Base-by-base conservation (phyloP, 2,329 filamentous ascomycete species). In the Sordariomycetes sp. region DNA sequence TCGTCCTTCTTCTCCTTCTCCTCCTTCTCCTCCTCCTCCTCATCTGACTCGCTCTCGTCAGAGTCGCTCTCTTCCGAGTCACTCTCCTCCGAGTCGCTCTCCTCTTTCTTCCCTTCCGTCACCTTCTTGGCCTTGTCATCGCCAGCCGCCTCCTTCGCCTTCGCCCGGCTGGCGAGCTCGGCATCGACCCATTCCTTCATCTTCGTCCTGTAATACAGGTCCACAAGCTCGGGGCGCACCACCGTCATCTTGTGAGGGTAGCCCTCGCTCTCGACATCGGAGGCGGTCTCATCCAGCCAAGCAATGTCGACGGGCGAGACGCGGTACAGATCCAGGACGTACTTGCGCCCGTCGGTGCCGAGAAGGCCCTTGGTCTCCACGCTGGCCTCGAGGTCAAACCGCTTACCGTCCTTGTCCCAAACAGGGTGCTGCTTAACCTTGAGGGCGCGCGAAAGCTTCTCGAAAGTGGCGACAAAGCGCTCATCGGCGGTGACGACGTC, bases 231-330 rank as follows among this genome's bases (percentile, higher is more conserved):
- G 15, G 90, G 84, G 62, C 94, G 84, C 58, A 99, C 77, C 34
- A 96, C 90, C 1, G 94, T 90, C 94, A 99, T 99, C 52, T 90
- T 85, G 70, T 99, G 94, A 52, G 94, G 94, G 67, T 99, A 99
- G 59, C 80, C 75, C 56, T 74, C 72, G 5, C 72, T 68, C 24
- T 68, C 66, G 51, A 72, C 68, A 61, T 77, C 75, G 57, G 72
- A 69, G 48, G 52, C 55, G 32, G 55, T n/a, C 68, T 92, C 85
- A 63, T 99, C 92, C 64, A 96, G 79, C 91, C 95, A 99, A 24
- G 79, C 72, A 58, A 96, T 84, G 70, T 99, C 94, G 58, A 97
- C 74, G 6, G 94, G 94, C 2, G 94, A 95, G 62, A 97, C 86
- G 59, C 94, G 85, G 76, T 99, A 99, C 56, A 99, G 75, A 66